A percentile compares a stretch with the other conserved stretches of the same genome.
These are phyloP conservation scores for Agroathelia rolfsii DNA, from an alignment of 1,284 basidiomycete species.

Conservation along the genomic window DNA sequence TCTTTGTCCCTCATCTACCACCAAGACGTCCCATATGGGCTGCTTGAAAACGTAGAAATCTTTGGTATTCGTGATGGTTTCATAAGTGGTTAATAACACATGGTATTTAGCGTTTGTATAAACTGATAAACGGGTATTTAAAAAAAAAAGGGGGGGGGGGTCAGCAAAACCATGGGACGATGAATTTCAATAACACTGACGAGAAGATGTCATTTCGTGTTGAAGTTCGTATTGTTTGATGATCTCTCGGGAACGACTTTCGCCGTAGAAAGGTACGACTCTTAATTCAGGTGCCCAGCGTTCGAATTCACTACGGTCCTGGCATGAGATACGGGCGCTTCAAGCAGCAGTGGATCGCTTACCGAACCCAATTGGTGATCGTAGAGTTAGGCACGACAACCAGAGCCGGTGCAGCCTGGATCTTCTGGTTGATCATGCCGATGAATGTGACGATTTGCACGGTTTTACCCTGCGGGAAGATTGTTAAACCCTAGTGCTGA, in stretches of 20 bases:
- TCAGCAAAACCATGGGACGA: no score
- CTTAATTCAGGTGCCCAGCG: slow-evolving; percentile 82
- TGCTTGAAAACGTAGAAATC: slow-evolving; percentile 76
- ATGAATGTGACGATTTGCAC: slow-evolving; percentile 87
- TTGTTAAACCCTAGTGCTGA: no score
- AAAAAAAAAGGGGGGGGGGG: no score
- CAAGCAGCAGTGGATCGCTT: no score
- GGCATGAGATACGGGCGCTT: no score
- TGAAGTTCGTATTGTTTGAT: slow-evolving; percentile 78
- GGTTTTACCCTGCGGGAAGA: slow-evolving; percentile 69
- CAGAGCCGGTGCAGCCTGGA: slow-evolving; percentile 66
- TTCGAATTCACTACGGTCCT: no score
- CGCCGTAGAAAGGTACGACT: slow-evolving; percentile 78
- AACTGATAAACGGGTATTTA: no score
- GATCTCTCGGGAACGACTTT: slow-evolving; percentile 69
- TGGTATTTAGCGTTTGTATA: slow-evolving; percentile 65
- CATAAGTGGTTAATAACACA: slow-evolving; percentile 86
- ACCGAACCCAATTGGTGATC: slow-evolving; percentile 75
- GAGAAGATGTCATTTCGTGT: slow-evolving; percentile 39
- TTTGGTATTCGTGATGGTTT: slow-evolving; percentile 54
- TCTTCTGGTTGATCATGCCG: slow-evolving; percentile 59
- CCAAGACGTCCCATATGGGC: slow-evolving; percentile 85
- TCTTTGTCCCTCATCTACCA: slow-evolving; percentile 91
- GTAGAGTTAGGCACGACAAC: slow-evolving; percentile 94
- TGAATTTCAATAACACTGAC: no score